Base-by-base conservation (phyloP, 2,329 filamentous ascomycete species). In the Conoideocrella luteorostrata region DNA sequence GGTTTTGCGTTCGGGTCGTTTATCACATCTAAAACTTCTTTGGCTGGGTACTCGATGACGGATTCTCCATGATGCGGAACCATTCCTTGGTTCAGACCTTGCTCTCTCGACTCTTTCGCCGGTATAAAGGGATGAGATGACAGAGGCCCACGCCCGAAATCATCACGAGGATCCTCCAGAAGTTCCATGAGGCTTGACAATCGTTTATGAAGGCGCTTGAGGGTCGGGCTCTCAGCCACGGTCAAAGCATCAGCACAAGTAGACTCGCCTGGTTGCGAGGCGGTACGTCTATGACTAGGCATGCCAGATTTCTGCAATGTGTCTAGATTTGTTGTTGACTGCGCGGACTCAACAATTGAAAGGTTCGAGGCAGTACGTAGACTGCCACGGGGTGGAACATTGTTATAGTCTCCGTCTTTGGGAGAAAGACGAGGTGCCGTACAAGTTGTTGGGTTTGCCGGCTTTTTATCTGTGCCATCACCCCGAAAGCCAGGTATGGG, bases 1-100 rank as follows among this genome's bases (percentile, higher is more conserved):
- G 66, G 56, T 48, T 72, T 74, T 22, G 70, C 70, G 43, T 59
- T 70, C 12, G 63, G 56, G 42, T 76, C 71, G 13, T 68, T 51
- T 28, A 66, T 64, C 22, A 69, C 57, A 46, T 69, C 58, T 24
- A 72, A 50, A 18, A 66, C 51, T 48, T 72, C 53, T 12, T 49
- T 47, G 39, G 46, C 41, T 7, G 10, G 24, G 18, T 61, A 60
- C 36, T 68, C 67, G 3, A 17, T 7, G 22, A 34, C 24, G 29
- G 13, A 13, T 23, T 5, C 23, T 21, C 17, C 12, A 4, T 26
- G n/a, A 3, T n/a, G 5, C 36, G 36, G 12, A 13, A 17, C 12
- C 36, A n/a, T 33, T 33, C 9, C 30, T 33, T 9, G 26, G 26
- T 28, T 13, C 26, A 28, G n/a, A 11, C 7, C 22, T 20, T 23